Evolutionary conservation across 305 asterid species (phyloP).

Genomic region (Solanum chacoense): DNA sequence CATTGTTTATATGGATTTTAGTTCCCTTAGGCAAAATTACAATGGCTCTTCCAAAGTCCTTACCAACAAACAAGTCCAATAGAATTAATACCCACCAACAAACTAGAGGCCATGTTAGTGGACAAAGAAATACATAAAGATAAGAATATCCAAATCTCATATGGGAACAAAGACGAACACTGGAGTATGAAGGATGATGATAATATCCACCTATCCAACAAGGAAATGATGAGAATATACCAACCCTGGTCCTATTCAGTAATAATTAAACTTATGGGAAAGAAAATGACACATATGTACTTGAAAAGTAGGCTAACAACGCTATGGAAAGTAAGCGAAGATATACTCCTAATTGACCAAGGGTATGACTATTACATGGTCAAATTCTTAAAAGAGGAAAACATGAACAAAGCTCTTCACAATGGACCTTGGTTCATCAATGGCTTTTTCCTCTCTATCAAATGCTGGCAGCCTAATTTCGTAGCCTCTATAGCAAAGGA

Average conservation of each 20-base stretch:
- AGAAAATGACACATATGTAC: neutral
- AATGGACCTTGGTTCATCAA: neutral
- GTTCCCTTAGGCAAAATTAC: neutral
- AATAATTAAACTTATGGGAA: neutral
- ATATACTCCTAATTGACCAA: neutral
- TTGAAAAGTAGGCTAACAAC: neutral
- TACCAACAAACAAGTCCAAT: neutral
- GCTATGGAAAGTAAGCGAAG: neutral
- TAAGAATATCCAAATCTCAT: neutral
- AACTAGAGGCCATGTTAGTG: neutral
- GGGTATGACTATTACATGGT: neutral
- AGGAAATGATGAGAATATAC: too few relatives aligned
- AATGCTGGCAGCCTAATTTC: neutral
- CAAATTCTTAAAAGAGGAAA: neutral
- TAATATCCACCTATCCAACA: neutral
- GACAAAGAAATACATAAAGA: neutral
- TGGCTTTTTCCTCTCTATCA: neutral
- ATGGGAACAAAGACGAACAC: neutral
- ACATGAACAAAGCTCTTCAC: neutral
- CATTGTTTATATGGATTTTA: neutral
- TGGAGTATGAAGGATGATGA: neutral
- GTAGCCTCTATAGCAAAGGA: neutral
- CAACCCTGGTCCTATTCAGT: neutral
- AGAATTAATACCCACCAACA: neutral
- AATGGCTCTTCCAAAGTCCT: neutral